Percentiles rank a stretch among this genome's conserved stretches.
These are phyloP conservation scores for Graphilbum fragrans DNA, from an alignment of 2,329 filamentous ascomycete species.

Conservation along the genomic window DNA sequence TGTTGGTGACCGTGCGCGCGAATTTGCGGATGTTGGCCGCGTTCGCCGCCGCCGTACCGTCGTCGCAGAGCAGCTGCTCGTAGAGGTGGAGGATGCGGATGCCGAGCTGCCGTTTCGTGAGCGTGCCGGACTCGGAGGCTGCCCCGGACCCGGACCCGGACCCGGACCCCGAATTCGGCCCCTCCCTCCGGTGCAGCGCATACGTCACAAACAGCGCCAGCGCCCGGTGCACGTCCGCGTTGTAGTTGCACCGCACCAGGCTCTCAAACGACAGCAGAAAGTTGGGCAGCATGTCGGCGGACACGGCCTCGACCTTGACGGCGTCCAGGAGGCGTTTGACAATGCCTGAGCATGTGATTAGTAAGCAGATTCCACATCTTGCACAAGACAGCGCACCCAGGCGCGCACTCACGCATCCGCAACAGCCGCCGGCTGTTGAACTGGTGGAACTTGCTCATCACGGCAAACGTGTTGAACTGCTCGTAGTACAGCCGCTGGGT, in stretches of 20 bases:
- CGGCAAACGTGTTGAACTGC: conserved; percentile 79
- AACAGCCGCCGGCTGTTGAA: conserved; percentile 83
- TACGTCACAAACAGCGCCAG: conserved; percentile 90
- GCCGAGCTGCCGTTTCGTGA: conserved; percentile 60
- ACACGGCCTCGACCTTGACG: conserved; percentile 72
- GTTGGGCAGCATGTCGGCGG: conserved; percentile 56
- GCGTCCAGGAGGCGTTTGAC: conserved; percentile 84
- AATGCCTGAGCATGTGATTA: conserved; percentile 45
- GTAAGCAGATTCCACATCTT: conserved; percentile 6
- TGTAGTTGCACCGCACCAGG: conserved; percentile 69
- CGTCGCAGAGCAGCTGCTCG: conserved; percentile 63
- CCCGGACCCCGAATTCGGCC: no score
- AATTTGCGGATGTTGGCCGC: conserved; percentile 68
- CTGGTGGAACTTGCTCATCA: conserved; percentile 81
- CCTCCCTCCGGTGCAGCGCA: conserved; percentile 62
- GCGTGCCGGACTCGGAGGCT: conserved; percentile 18
- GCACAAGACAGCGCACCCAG: no score
- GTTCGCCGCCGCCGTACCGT: no score
- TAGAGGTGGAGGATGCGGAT: conserved; percentile 67
- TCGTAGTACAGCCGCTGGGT: conserved; percentile 86
- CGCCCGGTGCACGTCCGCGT: conserved; percentile 73
- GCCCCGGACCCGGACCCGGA: conserved; percentile 25
- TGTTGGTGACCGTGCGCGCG: conserved; percentile 87
- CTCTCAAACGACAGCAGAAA: conserved; percentile 72
- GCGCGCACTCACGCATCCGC: conserved; percentile 74